Evolutionary conservation across 2,329 filamentous ascomycete species (phyloP).

Genomic region (Arthrocladium fulminans): DNA sequence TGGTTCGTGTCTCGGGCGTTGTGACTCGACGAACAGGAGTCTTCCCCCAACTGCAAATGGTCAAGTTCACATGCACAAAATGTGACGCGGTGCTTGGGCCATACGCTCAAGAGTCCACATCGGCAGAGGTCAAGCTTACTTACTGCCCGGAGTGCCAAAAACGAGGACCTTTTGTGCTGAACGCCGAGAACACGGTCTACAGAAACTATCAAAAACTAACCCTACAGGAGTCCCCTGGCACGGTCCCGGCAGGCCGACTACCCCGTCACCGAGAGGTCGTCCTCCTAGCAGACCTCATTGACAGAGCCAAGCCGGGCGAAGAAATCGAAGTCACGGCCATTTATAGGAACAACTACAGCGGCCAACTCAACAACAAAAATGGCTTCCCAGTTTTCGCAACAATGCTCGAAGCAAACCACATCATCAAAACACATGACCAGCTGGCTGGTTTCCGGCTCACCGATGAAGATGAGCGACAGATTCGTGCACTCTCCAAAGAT

Average conservation of each 20-base stretch:
- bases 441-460: slow-evolving; percentile 92
- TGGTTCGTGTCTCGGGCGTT: slow-evolving; percentile 88
- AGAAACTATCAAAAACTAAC: slow-evolving; percentile 98
- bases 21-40: slow-evolving; percentile 91
- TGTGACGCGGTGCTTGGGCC: slow-evolving; percentile 86
- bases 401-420: slow-evolving; percentile 92
- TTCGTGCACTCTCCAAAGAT: slow-evolving; percentile 78
- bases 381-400: slow-evolving; percentile 98
- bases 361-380: slow-evolving; percentile 95
- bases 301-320: slow-evolving; percentile 91
- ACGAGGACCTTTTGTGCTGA: slow-evolving; percentile 85
- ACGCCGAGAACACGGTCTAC: slow-evolving; percentile 96
- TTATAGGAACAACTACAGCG: slow-evolving; percentile 97
- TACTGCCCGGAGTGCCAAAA: slow-evolving; percentile 97
- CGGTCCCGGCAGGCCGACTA: slow-evolving; percentile 87
- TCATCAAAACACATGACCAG: slow-evolving; percentile 95
- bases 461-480: slow-evolving; percentile 87
- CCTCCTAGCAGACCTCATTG: slow-evolving; percentile 92
- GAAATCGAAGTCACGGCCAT: slow-evolving; percentile 96
- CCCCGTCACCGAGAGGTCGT: slow-evolving; percentile 91
- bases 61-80: slow-evolving; percentile 95
- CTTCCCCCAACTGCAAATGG: slow-evolving; percentile 95
- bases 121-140: slow-evolving; percentile 88
- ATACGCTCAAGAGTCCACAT: slow-evolving; percentile 87
- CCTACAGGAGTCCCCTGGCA: slow-evolving; percentile 91